Evolutionary conservation across 2,329 filamentous ascomycete species (phyloP), one percentile per base, ranked within the genome.

Genomic region (Sporothrix dimorphospora): DNA sequence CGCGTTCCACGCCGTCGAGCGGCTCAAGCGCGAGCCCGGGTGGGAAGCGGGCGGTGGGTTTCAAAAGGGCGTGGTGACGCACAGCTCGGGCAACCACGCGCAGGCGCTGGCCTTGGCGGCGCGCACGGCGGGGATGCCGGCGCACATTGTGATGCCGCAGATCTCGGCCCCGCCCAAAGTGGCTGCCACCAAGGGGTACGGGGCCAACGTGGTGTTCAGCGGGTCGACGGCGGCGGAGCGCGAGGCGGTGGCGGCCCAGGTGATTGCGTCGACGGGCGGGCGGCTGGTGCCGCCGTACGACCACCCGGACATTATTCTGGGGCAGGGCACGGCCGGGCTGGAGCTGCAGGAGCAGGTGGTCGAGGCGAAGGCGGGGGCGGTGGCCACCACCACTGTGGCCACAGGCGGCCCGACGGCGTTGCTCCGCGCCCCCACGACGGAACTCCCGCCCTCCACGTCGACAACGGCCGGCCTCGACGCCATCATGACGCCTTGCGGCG

Each of bases 31-130:
- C 75, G 87, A 90, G 77, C 82, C 86, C 4, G 90, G 88, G 0
- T 88, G 88, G 81, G 85, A 90, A 49, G 88, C 88, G 75, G 86
- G 85, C 16, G 86, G 86, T 3, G 86, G 91, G 0, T 81, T 82
- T 76, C 83, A 83, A 78, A 89, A 85, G 78, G 94, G 94, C 0
- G 94, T 98, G 8, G 90, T 94, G 12, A 98, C 95, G 76, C 94
- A 98, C 83, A 96, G 92, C 80, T 94, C 91, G 79, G 94, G 95
- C 73, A 98, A 98, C 82, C 96, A 98, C 79, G 95, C 95, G 0
- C 94, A 97, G 84, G 95, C 96, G 1, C 89, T 98, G 72, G 89
- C 95, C 1, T 90, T 98, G 68, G 95, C 95, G 0, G 94, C 95
- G 1, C 86, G 85, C 21, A 90, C 90, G 49, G 89, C 91, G 78